Percentiles rank a stretch among this genome's conserved stretches.
These are phyloP conservation scores for Akanthomyces uredinophilus DNA, from an alignment of 2,329 filamentous ascomycete species.

Conservation along the genomic window DNA sequence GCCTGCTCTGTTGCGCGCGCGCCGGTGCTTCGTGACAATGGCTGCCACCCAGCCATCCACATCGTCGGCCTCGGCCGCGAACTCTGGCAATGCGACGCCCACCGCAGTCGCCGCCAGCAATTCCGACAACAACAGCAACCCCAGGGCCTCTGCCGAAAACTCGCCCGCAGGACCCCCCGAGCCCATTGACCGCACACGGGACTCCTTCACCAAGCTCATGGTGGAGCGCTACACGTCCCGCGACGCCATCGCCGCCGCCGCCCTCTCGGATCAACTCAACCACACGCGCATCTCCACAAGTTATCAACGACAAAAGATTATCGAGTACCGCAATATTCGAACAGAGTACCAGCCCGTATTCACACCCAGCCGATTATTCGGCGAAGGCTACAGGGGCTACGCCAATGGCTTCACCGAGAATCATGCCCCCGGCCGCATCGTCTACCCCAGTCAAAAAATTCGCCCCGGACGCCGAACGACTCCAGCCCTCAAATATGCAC, in stretches of 20 bases:
- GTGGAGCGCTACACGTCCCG: slow-evolving; percentile 50
- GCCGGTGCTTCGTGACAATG: slow-evolving; percentile 34
- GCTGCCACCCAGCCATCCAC: slow-evolving; percentile 37
- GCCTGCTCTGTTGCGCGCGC: slow-evolving; percentile 15
- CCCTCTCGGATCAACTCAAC: slow-evolving; percentile 46
- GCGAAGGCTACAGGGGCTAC: slow-evolving; percentile 78
- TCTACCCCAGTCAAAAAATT: slow-evolving; percentile 75
- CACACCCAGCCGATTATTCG: slow-evolving; percentile 55
- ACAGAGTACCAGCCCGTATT: slow-evolving; percentile 52
- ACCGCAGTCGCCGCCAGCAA: slow-evolving; percentile 17
- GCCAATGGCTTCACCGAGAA: slow-evolving; percentile 80
- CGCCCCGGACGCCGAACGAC: slow-evolving; percentile 73
- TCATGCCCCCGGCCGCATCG: slow-evolving; percentile 59
- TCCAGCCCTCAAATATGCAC: slow-evolving; percentile 64
- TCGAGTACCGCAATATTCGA: slow-evolving; percentile 62
- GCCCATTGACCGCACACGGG: slow-evolving; percentile 48
- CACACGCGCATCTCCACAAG: slow-evolving; percentile 53
- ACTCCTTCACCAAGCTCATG: slow-evolving; percentile 48
- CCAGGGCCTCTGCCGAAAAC: slow-evolving; percentile 8
- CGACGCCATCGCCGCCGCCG: slow-evolving; percentile 50
- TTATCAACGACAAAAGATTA: slow-evolving; percentile 60
- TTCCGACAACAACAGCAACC: slow-evolving; percentile 26
- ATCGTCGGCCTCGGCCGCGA: slow-evolving; percentile 28
- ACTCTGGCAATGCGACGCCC: slow-evolving; percentile 27
- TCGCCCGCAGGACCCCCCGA: slow-evolving; percentile 20